phyloP scores from a whole-genome alignment of 2,329 filamentous ascomycete species.

The Cryphonectria japonica region DNA sequence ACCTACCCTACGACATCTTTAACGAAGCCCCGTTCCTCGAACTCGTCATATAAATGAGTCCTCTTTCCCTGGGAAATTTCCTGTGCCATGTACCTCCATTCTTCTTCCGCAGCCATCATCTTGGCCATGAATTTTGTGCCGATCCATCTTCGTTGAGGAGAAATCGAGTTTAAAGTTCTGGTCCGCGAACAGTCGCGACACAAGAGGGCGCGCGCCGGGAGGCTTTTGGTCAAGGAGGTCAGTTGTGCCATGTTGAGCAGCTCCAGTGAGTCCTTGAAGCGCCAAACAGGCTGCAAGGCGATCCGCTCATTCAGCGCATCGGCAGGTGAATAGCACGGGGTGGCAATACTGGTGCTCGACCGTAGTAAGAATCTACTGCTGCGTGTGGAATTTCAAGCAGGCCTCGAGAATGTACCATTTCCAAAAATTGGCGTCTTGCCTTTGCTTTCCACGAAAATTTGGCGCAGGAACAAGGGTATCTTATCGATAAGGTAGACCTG shows the following conservation, averaged over 20 bases:
- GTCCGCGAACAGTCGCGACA: slow-evolving; percentile 19
- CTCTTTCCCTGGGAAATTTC: slow-evolving; percentile 54
- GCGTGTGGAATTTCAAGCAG: background rate
- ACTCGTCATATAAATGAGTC: slow-evolving; percentile 61
- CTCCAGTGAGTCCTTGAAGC: background rate
- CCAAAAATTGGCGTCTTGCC: background rate
- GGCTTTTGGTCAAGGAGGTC: slow-evolving; percentile 33
- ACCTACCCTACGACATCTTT: slow-evolving; percentile 75
- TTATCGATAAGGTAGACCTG: slow-evolving; percentile 19
- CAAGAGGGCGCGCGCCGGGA: slow-evolving; percentile 21
- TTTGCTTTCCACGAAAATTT: slow-evolving; percentile 20
- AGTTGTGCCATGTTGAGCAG: slow-evolving; percentile 37
- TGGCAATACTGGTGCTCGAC: background rate
- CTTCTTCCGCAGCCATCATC: slow-evolving; percentile 43
- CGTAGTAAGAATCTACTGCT: background rate
- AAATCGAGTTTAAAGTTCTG: background rate
- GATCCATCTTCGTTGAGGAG: slow-evolving; percentile 41
- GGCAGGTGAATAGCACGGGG: background rate
- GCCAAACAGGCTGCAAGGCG: background rate
- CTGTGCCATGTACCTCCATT: slow-evolving; percentile 54
- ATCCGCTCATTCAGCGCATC: slow-evolving; percentile 9
- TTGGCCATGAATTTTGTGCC: slow-evolving; percentile 50
- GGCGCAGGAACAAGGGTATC: background rate
- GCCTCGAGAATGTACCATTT: too few relatives aligned
- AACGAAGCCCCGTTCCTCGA: slow-evolving; percentile 74